Percentiles rank a stretch among this genome's conserved stretches.
Evolutionary conservation across 73 alveolate genomes (phyloP).

Genomic region (Tetrahymena thermophila): DNA sequence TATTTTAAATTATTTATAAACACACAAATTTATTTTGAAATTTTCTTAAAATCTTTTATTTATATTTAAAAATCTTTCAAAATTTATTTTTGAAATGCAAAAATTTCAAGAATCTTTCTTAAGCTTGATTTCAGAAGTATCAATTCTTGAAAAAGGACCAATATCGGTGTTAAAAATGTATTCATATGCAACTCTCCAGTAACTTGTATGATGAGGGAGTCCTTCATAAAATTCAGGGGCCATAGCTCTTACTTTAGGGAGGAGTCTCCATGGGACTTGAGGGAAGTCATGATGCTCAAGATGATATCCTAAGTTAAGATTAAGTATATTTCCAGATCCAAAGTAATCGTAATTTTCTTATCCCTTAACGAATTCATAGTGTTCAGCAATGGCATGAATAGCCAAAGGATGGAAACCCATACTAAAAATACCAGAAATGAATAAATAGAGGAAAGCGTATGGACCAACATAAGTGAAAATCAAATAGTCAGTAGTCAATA

Average conservation of each 20-base stretch:
- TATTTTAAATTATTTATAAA: no score
- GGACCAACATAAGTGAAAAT: slow-evolving; percentile 20
- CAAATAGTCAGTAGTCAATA: slow-evolving; percentile 9
- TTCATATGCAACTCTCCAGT: slow-evolving; percentile 27
- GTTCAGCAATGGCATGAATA: slow-evolving; percentile 64
- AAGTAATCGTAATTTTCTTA: slow-evolving; percentile 55
- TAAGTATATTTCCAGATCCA: slow-evolving; percentile 46
- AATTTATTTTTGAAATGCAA: no score
- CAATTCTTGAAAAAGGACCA: slow-evolving; percentile 43
- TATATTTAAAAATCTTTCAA: background rate
- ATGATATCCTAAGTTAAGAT: slow-evolving; percentile 61
- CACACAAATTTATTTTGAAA: background rate
- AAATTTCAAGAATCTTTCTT: background rate
- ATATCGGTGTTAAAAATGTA: slow-evolving; percentile 44
- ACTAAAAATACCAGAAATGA: slow-evolving; percentile 50
- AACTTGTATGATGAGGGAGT: slow-evolving; percentile 45
- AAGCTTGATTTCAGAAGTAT: background rate
- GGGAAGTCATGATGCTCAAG: slow-evolving; percentile 71
- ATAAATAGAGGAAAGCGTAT: slow-evolving; percentile 44
- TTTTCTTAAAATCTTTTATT: background rate
- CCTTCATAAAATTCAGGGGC: slow-evolving; percentile 62
- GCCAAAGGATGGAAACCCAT: slow-evolving; percentile 55
- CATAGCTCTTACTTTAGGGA: slow-evolving; percentile 53
- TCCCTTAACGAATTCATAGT: slow-evolving; percentile 48
- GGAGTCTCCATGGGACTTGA: slow-evolving; percentile 45